Conservation (phyloP, 495 filamentous ascomycete genomes). For the Hamigera avellanea region DNA sequence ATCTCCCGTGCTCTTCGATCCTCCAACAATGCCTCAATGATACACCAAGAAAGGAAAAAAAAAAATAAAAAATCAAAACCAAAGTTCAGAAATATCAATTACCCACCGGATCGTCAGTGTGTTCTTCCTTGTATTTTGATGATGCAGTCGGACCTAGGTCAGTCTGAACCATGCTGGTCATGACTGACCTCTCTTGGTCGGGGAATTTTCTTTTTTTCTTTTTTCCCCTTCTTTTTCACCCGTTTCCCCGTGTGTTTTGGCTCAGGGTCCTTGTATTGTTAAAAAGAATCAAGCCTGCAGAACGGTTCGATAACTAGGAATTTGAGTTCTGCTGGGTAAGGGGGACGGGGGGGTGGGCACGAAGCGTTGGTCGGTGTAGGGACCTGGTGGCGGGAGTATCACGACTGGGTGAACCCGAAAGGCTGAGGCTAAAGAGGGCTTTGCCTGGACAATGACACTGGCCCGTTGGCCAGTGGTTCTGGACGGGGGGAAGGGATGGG, state of each 20-base stretch:
- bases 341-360: background rate
- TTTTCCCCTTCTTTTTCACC: conserved; percentile 3
- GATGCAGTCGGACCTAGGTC: conserved; percentile 27
- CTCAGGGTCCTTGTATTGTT: conserved; percentile 2
- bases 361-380: conserved; percentile 2
- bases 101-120: conserved; percentile 33
- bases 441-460: conserved; percentile 9
- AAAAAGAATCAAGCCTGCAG: background rate
- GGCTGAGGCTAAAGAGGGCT: conserved; percentile 8
- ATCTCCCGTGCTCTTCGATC: background rate
- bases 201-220: background rate
- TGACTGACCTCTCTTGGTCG: conserved; percentile 15
- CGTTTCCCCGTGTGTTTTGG: conserved; percentile 1
- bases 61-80: conserved; percentile 1
- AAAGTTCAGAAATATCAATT: conserved; percentile 4
- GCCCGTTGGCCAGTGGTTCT: conserved; percentile 10
- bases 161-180: conserved; percentile 39
- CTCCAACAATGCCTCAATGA: background rate
- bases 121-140: conserved; percentile 33
- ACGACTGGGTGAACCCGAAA: conserved; percentile 7
- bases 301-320: conserved; percentile 2
- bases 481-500: conserved; percentile 9
- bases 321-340: conserved; percentile 1
- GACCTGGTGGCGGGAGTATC: conserved; percentile 2
- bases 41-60: conserved; percentile 5